These are phyloP conservation scores for Thielaviopsis euricoi DNA, from an alignment of 2,329 filamentous ascomycete species.

Conservation along the genomic window DNA sequence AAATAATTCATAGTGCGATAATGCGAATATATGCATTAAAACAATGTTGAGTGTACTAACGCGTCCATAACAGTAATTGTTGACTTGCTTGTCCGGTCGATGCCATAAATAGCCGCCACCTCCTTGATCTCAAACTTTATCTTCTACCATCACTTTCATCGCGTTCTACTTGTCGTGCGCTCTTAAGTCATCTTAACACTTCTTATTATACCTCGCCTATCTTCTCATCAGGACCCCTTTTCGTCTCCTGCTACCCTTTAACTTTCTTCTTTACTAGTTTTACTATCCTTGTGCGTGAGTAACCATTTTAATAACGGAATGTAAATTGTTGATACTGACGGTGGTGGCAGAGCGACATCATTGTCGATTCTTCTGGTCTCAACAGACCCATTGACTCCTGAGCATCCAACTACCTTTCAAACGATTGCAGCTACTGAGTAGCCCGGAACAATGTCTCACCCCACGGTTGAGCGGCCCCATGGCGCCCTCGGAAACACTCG, in stretches of 20 bases:
- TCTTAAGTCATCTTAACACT: not conserved
- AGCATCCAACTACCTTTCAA: not conserved
- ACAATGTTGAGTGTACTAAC: not conserved
- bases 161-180: not conserved
- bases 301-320: not conserved
- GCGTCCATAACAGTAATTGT: not conserved
- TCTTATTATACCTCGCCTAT: not conserved
- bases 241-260: not conserved
- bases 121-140: not conserved
- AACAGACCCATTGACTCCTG: not conserved
- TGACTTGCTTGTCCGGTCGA: not conserved
- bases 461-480: constrained; percentile 17
- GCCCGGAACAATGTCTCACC: constrained; percentile 16
- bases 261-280: not conserved
- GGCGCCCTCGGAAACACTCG: constrained; percentile 26
- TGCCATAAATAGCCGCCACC: not conserved
- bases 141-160: not conserved
- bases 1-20: not conserved
- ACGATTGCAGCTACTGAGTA: not conserved
- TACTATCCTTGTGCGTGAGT: not conserved
- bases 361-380: not conserved
- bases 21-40: not conserved
- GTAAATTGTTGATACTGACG: too few species aligned
- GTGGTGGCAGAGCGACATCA: too few species aligned
- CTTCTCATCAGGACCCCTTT: too few species aligned